Percentiles rank a stretch among this genome's conserved stretches.
phyloP scores from a whole-genome alignment of 148 eudicot genomes.

The Fagopyrum homotropicum region DNA sequence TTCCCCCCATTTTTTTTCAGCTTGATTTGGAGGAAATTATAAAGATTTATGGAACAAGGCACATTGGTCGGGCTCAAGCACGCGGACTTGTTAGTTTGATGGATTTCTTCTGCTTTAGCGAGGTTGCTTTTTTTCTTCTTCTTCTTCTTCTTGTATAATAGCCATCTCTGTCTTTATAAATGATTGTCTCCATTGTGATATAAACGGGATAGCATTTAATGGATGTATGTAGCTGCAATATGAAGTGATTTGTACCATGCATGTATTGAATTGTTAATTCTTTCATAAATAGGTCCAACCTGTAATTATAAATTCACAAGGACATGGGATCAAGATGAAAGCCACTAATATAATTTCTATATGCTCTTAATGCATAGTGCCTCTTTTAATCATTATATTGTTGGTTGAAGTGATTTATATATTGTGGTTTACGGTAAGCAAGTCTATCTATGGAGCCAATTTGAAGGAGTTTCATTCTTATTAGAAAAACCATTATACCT shows the following conservation, averaged over 20 bases:
- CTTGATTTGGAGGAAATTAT: constrained; percentile 65
- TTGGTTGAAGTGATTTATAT: background rate
- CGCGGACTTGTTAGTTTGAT: constrained; percentile 87
- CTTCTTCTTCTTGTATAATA: constrained; percentile 10
- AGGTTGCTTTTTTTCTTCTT: constrained; percentile 41
- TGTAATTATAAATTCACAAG: background rate
- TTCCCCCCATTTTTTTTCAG: constrained; percentile 32
- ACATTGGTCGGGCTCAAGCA: constrained; percentile 96
- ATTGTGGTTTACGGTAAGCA: background rate
- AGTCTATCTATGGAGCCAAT: background rate
- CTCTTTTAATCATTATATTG: background rate
- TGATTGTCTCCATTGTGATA: background rate
- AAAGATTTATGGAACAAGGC: constrained; percentile 84
- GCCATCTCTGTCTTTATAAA: background rate
- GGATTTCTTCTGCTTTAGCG: constrained; percentile 99
- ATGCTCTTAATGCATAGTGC: background rate
- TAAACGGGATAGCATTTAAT: background rate
- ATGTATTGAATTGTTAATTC: background rate
- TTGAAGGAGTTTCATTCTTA: background rate
- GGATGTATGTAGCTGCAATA: background rate
- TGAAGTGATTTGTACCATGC: background rate
- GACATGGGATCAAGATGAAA: background rate
- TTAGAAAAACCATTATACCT: background rate
- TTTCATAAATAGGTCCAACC: background rate
- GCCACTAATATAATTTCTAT: background rate